Evolutionary conservation across 169 alveolate genomes (phyloP).

Genomic region (Hepatocystis sp.): DNA sequence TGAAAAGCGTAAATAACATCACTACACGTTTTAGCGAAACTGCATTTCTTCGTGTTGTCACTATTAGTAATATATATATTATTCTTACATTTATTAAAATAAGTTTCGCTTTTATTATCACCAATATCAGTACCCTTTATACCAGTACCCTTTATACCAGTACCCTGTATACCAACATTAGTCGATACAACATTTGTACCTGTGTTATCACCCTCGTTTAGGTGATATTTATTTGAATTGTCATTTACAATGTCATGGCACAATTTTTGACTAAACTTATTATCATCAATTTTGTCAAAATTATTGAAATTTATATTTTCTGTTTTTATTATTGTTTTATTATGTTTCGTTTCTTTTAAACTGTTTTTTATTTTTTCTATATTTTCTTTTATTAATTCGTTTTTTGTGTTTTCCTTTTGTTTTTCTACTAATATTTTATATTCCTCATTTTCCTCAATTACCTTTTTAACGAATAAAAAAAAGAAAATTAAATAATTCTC

Average conservation of each 20-base stretch:
- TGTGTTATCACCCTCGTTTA: too few species aligned
- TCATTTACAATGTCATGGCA: too few species aligned
- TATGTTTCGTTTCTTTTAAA: slow-evolving; percentile 22
- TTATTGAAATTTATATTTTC: slow-evolving; percentile 5
- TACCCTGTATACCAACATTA: too few species aligned
- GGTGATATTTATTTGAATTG: too few species aligned
- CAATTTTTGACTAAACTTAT: too few species aligned
- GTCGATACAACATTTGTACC: too few species aligned
- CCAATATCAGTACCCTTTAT: too few species aligned
- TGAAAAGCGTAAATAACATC: slow-evolving; percentile 9
- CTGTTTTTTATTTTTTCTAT: slow-evolving; percentile 29
- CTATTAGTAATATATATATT: too few species aligned
- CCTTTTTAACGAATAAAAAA: slow-evolving; percentile 29
- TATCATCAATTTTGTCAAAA: too few species aligned
- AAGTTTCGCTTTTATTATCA: too few species aligned
- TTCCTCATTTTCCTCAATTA: slow-evolving; percentile 56
- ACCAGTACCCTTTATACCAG: too few species aligned
- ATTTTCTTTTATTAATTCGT: slow-evolving; percentile 38
- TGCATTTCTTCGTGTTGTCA: neutral
- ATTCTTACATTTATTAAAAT: too few species aligned
- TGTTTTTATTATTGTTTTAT: slow-evolving; percentile 8
- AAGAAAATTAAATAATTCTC: slow-evolving; percentile 27
- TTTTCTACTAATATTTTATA: slow-evolving; percentile 10
- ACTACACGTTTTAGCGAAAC: neutral
- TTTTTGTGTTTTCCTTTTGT: slow-evolving; percentile 33